A percentile compares a stretch with the other conserved stretches of the same genome.
These are phyloP conservation scores for Diphasiastrum complanatum DNA, from an alignment of 83 land plant species.

Conservation along the genomic window DNA sequence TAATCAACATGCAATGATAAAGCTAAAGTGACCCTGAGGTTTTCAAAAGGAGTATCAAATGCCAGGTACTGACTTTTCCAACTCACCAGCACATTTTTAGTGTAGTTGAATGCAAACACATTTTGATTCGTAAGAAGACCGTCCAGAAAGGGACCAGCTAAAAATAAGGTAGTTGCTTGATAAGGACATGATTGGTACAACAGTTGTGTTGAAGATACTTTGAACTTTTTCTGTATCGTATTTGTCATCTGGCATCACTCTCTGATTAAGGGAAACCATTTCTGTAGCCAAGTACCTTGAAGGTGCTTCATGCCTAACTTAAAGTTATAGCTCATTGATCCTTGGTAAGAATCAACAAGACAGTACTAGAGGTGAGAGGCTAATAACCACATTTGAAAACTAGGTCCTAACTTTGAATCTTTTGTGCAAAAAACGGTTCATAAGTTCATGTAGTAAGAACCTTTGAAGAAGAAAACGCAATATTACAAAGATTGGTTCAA, in stretches of 20 bases:
- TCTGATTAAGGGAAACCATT: too few relatives aligned
- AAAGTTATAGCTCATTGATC: too few relatives aligned
- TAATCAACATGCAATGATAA: background rate
- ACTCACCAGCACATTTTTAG: conserved; percentile 71
- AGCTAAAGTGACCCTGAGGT: background rate
- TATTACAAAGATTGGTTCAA: too few relatives aligned
- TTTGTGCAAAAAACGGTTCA: too few relatives aligned
- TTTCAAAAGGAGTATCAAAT: background rate
- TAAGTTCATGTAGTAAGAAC: too few relatives aligned
- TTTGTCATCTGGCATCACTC: conserved; percentile 85
- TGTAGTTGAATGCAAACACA: conserved; percentile 89
- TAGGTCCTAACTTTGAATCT: too few relatives aligned
- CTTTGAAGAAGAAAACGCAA: too few relatives aligned
- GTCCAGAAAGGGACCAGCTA: conserved; percentile 93
- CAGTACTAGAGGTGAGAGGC: too few relatives aligned
- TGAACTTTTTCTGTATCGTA: conserved; percentile 92
- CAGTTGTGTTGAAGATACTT: conserved; percentile 95
- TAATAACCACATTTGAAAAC: too few relatives aligned
- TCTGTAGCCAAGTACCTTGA: too few relatives aligned
- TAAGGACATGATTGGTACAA: conserved; percentile 94
- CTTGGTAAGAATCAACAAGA: too few relatives aligned
- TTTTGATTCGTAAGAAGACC: conserved; percentile 70
- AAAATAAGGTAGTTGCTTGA: conserved; percentile 69
- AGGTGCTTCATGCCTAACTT: too few relatives aligned
- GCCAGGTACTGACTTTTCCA: background rate